These are phyloP conservation scores for Epichloe elymi DNA, from an alignment of 2,329 filamentous ascomycete genomes.

Conservation along the genomic window DNA sequence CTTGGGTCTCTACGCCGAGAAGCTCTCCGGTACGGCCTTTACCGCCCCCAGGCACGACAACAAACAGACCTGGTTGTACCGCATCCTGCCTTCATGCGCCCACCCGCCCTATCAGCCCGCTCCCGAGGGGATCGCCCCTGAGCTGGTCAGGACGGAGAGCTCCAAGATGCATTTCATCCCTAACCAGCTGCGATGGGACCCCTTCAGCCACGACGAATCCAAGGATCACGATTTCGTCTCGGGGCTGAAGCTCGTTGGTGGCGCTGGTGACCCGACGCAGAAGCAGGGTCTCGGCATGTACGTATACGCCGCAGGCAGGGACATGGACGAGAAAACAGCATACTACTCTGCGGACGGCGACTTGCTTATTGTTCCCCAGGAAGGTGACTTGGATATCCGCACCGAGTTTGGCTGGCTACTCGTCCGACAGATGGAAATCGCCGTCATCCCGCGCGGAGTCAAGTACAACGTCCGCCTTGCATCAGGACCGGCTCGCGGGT, in stretches of 20 bases:
- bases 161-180: constrained; percentile 33
- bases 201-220: constrained; percentile 56
- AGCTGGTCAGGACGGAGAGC: constrained; percentile 8
- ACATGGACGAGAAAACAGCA: constrained; percentile 61
- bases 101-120: constrained; percentile 43
- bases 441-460: constrained; percentile 61
- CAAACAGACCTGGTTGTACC: constrained; percentile 61
- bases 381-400: constrained; percentile 60
- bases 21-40: constrained; percentile 60
- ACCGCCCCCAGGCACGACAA: constrained; percentile 57
- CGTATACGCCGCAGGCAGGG: constrained; percentile 65
- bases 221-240: constrained; percentile 37
- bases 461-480: constrained; percentile 59
- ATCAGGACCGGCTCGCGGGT: constrained; percentile 51
- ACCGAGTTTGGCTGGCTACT: constrained; percentile 65
- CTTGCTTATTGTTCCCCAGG: constrained; percentile 62
- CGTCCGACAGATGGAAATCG: constrained; percentile 67
- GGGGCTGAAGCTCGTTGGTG: constrained; percentile 58
- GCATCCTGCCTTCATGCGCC: constrained; percentile 50
- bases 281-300: constrained; percentile 72
- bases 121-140: constrained; percentile 14
- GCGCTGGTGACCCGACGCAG: constrained; percentile 64
- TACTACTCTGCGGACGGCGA: constrained; percentile 81
- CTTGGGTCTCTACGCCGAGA: constrained; percentile 70
- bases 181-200: constrained; percentile 77